Conservation (phyloP, 2,329 filamentous ascomycete genomes). For the Verticillium tricorpus region DNA sequence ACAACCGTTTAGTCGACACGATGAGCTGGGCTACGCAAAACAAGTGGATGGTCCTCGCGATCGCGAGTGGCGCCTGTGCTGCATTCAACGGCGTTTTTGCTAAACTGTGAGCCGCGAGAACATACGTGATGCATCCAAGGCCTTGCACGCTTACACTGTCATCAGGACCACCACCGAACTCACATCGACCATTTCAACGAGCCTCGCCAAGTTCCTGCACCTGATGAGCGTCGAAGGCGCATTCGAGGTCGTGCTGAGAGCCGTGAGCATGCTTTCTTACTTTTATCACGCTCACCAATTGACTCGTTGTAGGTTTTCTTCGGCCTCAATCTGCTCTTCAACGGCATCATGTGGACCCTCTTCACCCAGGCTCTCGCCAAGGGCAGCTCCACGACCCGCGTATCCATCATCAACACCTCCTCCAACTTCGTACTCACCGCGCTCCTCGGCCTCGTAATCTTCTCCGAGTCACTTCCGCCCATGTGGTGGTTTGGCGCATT, state of each 20-base stretch:
- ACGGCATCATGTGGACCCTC: slow-evolving; percentile 78
- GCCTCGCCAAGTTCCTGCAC: slow-evolving; percentile 38
- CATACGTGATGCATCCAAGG: not conserved
- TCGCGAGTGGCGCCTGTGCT: slow-evolving; percentile 72
- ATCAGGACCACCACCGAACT: slow-evolving; percentile 52
- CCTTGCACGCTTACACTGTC: not conserved
- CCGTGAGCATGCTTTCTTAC: slow-evolving; percentile 31
- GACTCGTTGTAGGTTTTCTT: slow-evolving; percentile 60
- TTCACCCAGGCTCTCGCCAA: slow-evolving; percentile 75
- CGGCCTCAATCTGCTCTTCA: slow-evolving; percentile 68
- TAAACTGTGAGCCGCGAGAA: slow-evolving; percentile 58
- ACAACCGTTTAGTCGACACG: slow-evolving; percentile 11
- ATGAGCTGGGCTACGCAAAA: slow-evolving; percentile 24
- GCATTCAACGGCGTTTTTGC: slow-evolving; percentile 81
- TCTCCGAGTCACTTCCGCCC: slow-evolving; percentile 65
- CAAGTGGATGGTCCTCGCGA: slow-evolving; percentile 64
- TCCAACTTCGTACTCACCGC: slow-evolving; percentile 79
- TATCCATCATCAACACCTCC: slow-evolving; percentile 77
- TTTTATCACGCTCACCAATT: not conserved
- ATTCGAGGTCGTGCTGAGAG: slow-evolving; percentile 45
- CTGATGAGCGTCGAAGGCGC: slow-evolving; percentile 33
- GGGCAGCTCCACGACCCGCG: slow-evolving; percentile 71
- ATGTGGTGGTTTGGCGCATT: slow-evolving; percentile 74
- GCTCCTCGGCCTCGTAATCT: slow-evolving; percentile 64
- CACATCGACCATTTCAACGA: slow-evolving; percentile 42